These are phyloP conservation scores for Botrytis aclada DNA, from an alignment of 2,329 filamentous ascomycete genomes.

Conservation along the genomic window DNA sequence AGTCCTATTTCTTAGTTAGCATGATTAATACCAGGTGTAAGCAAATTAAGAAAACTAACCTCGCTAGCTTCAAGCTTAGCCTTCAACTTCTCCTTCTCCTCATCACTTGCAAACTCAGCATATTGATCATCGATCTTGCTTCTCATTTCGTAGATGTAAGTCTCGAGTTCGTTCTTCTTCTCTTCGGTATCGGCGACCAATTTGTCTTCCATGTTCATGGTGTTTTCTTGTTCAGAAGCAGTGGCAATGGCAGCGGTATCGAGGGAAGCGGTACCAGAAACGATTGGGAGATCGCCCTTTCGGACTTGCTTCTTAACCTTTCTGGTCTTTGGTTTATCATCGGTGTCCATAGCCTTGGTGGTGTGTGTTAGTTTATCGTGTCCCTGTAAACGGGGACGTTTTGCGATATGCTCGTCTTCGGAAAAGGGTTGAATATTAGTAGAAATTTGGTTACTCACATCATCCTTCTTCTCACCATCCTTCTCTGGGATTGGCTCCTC, in stretches of 20 bases:
- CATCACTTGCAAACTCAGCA: conserved; percentile 81
- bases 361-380: conserved; percentile 31
- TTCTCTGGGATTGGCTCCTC: conserved; percentile 84
- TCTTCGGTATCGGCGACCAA: conserved; percentile 96
- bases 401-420: conserved; percentile 31
- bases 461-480: conserved; percentile 53
- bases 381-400: conserved; percentile 28
- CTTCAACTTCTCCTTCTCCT: conserved; percentile 85
- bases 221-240: conserved; percentile 76
- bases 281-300: conserved; percentile 91
- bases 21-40: neutral
- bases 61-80: conserved; percentile 79
- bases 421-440: conserved; percentile 22
- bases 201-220: conserved; percentile 98
- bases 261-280: conserved; percentile 76
- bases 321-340: conserved; percentile 75
- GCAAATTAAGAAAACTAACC: conserved; percentile 57
- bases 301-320: conserved; percentile 99
- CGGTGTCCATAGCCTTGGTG: conserved; percentile 72
- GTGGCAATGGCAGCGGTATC: conserved; percentile 64
- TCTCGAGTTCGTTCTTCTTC: conserved; percentile 99
- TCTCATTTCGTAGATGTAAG: conserved; percentile 93
- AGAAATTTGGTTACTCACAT: conserved; percentile 53
- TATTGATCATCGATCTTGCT: conserved; percentile 94
- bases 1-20: conserved; percentile 63